phyloP scores from a whole-genome alignment of 352 stramenopile genomes.

The Pythium rishiriense region DNA sequence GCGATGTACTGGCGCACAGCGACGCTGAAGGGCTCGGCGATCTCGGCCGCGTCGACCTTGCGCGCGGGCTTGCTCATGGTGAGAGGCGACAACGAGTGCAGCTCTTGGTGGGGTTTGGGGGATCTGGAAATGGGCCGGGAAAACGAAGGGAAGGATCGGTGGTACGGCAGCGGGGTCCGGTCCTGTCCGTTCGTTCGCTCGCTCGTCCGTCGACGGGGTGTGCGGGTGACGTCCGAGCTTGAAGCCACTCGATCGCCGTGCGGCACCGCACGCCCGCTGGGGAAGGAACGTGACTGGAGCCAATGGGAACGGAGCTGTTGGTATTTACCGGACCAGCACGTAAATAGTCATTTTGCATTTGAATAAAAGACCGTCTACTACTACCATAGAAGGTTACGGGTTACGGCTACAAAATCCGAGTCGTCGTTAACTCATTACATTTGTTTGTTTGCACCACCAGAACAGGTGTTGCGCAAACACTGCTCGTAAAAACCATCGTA shows the following conservation, averaged over 20 bases:
- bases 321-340: constrained; percentile 14
- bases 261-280: constrained; percentile 15
- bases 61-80: constrained; percentile 22
- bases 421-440: constrained; percentile 9
- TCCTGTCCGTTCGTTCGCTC: neutral
- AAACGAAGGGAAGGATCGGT: constrained; percentile 15
- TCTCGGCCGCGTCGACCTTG: constrained; percentile 82
- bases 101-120: too few species aligned
- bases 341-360: neutral
- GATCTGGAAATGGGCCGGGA: constrained; percentile 4
- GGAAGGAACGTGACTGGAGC: constrained; percentile 1
- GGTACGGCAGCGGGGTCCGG: constrained; percentile 9
- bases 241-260: constrained; percentile 9
- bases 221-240: neutral
- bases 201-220: neutral
- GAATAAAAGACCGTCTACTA: constrained; percentile 6
- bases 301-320: constrained; percentile 6
- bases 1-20: constrained; percentile 85
- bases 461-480: constrained; percentile 27
- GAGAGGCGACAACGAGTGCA: too few species aligned
- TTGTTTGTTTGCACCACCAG: constrained; percentile 16
- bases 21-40: constrained; percentile 85
- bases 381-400: neutral
- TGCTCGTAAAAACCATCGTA: constrained; percentile 6
- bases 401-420: neutral